Evolutionary conservation across 192 early-diverging fungal species (phyloP).

Genomic region (Pilobolus umbonatus): DNA sequence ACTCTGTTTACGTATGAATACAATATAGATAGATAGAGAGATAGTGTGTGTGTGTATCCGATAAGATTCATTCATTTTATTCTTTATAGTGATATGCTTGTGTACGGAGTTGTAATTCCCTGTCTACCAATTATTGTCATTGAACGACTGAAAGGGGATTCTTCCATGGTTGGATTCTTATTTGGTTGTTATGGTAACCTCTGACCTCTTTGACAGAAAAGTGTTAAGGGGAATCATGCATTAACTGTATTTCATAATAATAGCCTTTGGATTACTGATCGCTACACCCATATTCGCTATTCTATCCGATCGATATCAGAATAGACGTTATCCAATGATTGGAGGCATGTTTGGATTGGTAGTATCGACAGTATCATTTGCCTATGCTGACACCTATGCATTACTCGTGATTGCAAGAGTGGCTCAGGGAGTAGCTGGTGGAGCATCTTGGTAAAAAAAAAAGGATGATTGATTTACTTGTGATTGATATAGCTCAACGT

Average conservation of each 20-base stretch:
- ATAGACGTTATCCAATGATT: slow-evolving; percentile 73
- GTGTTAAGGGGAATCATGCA: slow-evolving; percentile 2
- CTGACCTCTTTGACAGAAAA: not conserved
- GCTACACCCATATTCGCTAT: slow-evolving; percentile 64
- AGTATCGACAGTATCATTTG: slow-evolving; percentile 61
- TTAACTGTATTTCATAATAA: not conserved
- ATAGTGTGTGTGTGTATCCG: slow-evolving; percentile 9
- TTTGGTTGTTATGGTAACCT: slow-evolving; percentile 65
- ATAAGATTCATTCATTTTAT: too few species aligned
- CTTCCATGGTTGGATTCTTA: slow-evolving; percentile 58
- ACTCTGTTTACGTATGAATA: slow-evolving; percentile 58
- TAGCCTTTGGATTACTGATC: slow-evolving; percentile 59
- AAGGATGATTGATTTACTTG: too few species aligned
- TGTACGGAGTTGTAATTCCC: slow-evolving; percentile 71
- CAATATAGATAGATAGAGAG: not conserved
- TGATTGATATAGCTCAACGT: too few species aligned
- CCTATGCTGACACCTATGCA: slow-evolving; percentile 56
- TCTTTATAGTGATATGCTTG: slow-evolving; percentile 48
- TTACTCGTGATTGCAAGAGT: slow-evolving; percentile 64
- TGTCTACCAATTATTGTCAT: slow-evolving; percentile 63
- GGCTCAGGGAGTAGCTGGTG: slow-evolving; percentile 68
- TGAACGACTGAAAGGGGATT: slow-evolving; percentile 51
- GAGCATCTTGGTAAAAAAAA: slow-evolving; percentile 55
- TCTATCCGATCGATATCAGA: slow-evolving; percentile 65
- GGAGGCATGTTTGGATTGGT: slow-evolving; percentile 61